Conservation (phyloP, 148 eudicot genomes). For the Salicornia ramosissima region DNA sequence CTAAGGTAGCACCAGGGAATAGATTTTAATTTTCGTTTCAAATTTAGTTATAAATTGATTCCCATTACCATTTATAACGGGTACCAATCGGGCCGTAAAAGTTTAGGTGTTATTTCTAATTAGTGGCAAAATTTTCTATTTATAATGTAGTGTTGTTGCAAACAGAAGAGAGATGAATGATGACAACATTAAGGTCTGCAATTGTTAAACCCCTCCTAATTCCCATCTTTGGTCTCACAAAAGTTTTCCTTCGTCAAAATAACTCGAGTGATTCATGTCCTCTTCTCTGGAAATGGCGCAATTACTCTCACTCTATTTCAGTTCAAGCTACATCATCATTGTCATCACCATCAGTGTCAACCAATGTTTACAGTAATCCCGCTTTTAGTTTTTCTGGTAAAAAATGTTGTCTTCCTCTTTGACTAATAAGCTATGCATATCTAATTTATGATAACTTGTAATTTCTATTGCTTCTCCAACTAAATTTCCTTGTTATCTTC, state of each 20-base stretch:
- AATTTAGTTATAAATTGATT: too few species aligned
- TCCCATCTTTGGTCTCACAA: background rate
- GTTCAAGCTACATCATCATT: background rate
- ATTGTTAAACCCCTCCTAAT: background rate
- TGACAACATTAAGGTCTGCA: background rate
- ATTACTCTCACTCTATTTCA: background rate
- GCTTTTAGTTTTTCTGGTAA: constrained; percentile 10
- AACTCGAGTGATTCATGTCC: background rate
- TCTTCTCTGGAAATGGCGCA: background rate
- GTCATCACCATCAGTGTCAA: background rate
- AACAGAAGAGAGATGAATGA: background rate
- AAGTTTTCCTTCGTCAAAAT: background rate
- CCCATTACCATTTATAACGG: too few species aligned
- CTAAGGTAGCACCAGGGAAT: too few species aligned
- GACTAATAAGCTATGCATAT: background rate
- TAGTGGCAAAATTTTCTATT: too few species aligned
- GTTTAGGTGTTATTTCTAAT: too few species aligned
- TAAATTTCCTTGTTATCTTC: too few species aligned
- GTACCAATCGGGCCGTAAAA: too few species aligned
- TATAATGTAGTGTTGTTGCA: too few species aligned
- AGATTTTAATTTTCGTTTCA: too few species aligned
- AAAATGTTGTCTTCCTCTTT: background rate
- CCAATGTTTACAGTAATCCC: constrained; percentile 7
- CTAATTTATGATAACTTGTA: background rate
- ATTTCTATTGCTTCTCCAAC: background rate